Conservation (phyloP, 2,329 filamentous ascomycete genomes). For the Pyricularia grisea region DNA sequence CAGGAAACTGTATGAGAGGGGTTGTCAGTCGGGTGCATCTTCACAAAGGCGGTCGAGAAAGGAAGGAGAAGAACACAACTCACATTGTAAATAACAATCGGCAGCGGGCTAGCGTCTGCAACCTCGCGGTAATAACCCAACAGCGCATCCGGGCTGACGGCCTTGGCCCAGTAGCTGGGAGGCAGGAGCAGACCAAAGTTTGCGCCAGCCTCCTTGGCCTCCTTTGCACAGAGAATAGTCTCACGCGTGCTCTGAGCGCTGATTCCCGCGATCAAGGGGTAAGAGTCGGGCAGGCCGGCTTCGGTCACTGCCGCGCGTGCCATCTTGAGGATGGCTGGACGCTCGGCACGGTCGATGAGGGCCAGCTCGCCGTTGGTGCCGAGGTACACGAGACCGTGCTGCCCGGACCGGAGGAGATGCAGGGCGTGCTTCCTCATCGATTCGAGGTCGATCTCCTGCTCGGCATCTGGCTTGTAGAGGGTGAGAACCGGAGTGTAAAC, state of each 20-base stretch:
- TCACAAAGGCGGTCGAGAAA: not conserved
- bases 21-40: not conserved
- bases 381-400: constrained; percentile 34
- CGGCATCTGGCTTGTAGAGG: constrained; percentile 28
- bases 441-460: constrained; percentile 32
- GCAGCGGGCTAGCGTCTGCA: constrained; percentile 24
- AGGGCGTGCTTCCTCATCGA: constrained; percentile 33
- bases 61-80: constrained; percentile 31
- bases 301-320: constrained; percentile 27
- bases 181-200: constrained; percentile 27
- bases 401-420: constrained; percentile 29
- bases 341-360: constrained; percentile 28
- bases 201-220: constrained; percentile 26
- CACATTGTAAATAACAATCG: constrained; percentile 53
- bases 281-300: constrained; percentile 13
- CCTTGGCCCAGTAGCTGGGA: constrained; percentile 28
- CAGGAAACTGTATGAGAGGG: constrained; percentile 47
- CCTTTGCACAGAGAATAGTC: constrained; percentile 22
- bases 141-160: constrained; percentile 22
- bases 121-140: constrained; percentile 26
- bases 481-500: constrained; percentile 38
- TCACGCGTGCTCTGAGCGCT: constrained; percentile 26
- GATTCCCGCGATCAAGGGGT: constrained; percentile 34
- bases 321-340: constrained; percentile 28
- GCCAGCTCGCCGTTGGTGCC: constrained; percentile 38